Conservation (phyloP, 495 filamentous ascomycete genomes). For the Hyaloscypha hepaticicola region DNA sequence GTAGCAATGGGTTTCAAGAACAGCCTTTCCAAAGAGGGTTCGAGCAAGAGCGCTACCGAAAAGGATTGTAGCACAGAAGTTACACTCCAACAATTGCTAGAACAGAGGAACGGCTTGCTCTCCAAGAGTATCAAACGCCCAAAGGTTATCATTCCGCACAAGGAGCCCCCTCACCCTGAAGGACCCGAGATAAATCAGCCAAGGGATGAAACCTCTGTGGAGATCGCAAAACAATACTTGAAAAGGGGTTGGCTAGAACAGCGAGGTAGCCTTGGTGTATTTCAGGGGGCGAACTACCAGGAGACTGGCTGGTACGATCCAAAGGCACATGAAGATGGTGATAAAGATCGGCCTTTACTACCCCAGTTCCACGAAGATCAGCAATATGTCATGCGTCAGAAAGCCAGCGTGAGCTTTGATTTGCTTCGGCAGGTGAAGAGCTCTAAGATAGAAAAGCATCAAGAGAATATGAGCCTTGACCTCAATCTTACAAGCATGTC, state of each 20-base stretch:
- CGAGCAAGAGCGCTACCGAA: not conserved
- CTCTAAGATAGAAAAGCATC: conserved; percentile 13
- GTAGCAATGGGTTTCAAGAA: not conserved
- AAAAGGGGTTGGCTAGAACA: conserved; percentile 32
- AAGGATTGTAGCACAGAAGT: not conserved
- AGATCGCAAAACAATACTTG: conserved; percentile 34
- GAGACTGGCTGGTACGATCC: conserved; percentile 30
- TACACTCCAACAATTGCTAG: not conserved
- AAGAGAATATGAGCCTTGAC: conserved; percentile 32
- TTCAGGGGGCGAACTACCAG: conserved; percentile 47
- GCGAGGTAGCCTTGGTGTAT: conserved; percentile 41
- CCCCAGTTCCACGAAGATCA: conserved; percentile 18
- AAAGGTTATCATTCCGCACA: conserved; percentile 43
- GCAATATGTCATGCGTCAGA: not conserved
- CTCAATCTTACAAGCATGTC: conserved; percentile 29
- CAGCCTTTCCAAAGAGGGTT: not conserved
- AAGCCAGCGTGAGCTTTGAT: not conserved
- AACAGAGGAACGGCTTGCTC: not conserved
- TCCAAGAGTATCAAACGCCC: conserved; percentile 36
- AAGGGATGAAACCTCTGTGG: conserved; percentile 1
- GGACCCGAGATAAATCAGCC: conserved; percentile 22
- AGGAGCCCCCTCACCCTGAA: conserved; percentile 40
- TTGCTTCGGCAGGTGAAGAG: conserved; percentile 5
- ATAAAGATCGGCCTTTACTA: conserved; percentile 37
- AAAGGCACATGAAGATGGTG: conserved; percentile 42